These are phyloP conservation scores for Hanseniaspora mollemarum DNA, from an alignment of 805 yeast genomes.

Conservation along the genomic window DNA sequence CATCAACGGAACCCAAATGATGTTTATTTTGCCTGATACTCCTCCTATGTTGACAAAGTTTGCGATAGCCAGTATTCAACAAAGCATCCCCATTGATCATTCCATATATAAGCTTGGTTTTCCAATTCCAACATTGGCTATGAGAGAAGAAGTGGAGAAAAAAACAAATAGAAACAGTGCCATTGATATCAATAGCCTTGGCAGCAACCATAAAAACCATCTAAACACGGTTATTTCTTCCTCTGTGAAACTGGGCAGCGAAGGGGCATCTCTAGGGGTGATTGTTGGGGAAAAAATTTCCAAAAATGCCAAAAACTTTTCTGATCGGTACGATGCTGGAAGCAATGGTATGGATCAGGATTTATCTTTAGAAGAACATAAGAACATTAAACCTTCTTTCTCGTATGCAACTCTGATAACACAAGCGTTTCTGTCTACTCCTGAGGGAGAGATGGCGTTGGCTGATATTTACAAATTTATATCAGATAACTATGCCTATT, in stretches of 20 bases:
- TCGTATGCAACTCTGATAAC: constrained; percentile 98
- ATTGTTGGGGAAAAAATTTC: constrained; percentile 11
- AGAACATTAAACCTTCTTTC: constrained; percentile 86
- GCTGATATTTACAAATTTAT: constrained; percentile 92
- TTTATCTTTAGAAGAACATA: constrained; percentile 78
- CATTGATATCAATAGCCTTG: not conserved
- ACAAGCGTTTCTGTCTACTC: constrained; percentile 82
- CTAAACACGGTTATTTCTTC: constrained; percentile 10
- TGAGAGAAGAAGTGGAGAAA: not conserved
- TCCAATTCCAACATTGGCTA: constrained; percentile 22
- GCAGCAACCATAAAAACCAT: not conserved
- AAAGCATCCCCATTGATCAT: constrained; percentile 12
- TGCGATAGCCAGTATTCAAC: constrained; percentile 28
- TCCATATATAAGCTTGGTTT: constrained; percentile 11
- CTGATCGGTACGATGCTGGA: not conserved
- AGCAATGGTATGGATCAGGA: constrained; percentile 31
- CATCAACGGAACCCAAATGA: constrained; percentile 96
- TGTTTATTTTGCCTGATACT: constrained; percentile 91
- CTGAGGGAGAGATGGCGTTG: constrained; percentile 77
- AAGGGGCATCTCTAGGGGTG: constrained; percentile 12
- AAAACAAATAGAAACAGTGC: not conserved
- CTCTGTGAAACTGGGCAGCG: constrained; percentile 17
- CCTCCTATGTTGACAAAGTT: constrained; percentile 50
- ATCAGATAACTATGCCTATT: constrained; percentile 75
- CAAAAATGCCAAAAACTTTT: constrained; percentile 1